Base-by-base conservation (phyloP, 805 yeast genomes). In the Metschnikowia chrysomelidarum region DNA sequence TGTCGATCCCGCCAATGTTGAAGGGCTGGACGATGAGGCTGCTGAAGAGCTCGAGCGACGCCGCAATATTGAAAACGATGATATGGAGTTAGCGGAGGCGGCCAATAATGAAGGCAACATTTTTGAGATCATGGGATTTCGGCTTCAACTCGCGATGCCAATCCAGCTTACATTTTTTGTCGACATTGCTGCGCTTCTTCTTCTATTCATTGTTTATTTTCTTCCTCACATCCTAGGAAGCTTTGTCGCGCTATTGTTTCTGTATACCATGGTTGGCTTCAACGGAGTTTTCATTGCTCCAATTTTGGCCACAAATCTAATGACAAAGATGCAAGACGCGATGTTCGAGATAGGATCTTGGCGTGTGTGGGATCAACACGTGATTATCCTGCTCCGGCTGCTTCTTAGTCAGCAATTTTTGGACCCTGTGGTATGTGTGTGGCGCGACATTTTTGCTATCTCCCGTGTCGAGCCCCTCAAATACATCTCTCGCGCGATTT, bases 181-280 rank as follows among this genome's bases (percentile, higher is more conserved):
- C 29, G 62, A 65, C 38, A 22, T 50, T 8, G 45, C 60, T 13
- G 56, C 64, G 19, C 51, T 66, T 1, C 48, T 59, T 2, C 71
- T 69, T 38, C 49, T 75, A 24, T 56, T 69, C 19, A 27, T 64
- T 10, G 58, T 73, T 0, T 77, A 75, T 46, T 56, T 71, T 12
- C 41, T 74, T 3, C 82, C 83, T 8, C 69, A 74, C 5, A 47
- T 67, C 27, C 28, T 72, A 3, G 82, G 82, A 7, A 50, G 53
- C 17, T 34, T 43, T 23, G 33, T 34, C 10, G 38, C 37, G n/a
- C 27, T 36, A 4, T 24, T 30, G 15, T 16, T 22, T 12, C 14
- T 30, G 35, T 30, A 27, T 14, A 24, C 25, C 19, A n/a, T 23
- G 10, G 18, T 27, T 12, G 47, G 37, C 4, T 15, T 36, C 16